These are phyloP conservation scores for Litchi chinensis DNA, from an alignment of 345 rosid genomes.

Conservation along the genomic window DNA sequence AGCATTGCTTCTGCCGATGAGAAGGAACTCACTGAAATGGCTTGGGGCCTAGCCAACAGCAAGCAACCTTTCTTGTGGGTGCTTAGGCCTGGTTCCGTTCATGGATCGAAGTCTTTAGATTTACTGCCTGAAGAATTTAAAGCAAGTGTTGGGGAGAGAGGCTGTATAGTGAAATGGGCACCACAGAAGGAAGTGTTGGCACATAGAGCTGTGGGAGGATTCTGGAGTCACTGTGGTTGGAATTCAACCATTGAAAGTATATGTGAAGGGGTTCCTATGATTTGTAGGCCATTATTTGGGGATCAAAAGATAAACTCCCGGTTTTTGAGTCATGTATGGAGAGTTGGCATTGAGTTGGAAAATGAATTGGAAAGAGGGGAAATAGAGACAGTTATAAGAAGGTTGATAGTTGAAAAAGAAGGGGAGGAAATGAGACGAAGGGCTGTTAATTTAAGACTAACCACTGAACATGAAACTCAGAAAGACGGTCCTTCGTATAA, in stretches of 20 bases:
- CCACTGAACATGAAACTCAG: constrained; percentile 23
- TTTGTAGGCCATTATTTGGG: constrained; percentile 35
- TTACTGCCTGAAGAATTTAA: constrained; percentile 7
- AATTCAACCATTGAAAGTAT: constrained; percentile 53
- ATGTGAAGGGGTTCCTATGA: constrained; percentile 49
- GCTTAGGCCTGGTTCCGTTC: constrained; percentile 14
- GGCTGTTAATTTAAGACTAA: constrained; percentile 23
- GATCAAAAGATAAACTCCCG: constrained; percentile 51
- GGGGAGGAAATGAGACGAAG: constrained; percentile 44
- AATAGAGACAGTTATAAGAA: constrained; percentile 36
- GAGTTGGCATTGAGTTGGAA: constrained; percentile 35
- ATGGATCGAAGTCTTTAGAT: not conserved
- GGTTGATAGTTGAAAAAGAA: constrained; percentile 36
- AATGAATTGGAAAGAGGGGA: constrained; percentile 31
- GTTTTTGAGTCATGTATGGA: constrained; percentile 50
- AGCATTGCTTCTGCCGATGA: constrained; percentile 22
- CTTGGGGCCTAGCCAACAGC: constrained; percentile 33
- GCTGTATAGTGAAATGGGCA: constrained; percentile 51
- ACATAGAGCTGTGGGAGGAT: constrained; percentile 42
- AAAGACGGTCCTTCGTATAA: constrained; percentile 34
- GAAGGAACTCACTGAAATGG: constrained; percentile 28
- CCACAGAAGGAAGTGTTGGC: constrained; percentile 45
- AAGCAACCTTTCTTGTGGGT: constrained; percentile 39
- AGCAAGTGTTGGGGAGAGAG: constrained; percentile 31
- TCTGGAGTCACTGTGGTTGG: constrained; percentile 61